Evolutionary conservation across 2,329 filamentous ascomycete genomes (phyloP).

Genomic region (Phialocephala subalpina): DNA sequence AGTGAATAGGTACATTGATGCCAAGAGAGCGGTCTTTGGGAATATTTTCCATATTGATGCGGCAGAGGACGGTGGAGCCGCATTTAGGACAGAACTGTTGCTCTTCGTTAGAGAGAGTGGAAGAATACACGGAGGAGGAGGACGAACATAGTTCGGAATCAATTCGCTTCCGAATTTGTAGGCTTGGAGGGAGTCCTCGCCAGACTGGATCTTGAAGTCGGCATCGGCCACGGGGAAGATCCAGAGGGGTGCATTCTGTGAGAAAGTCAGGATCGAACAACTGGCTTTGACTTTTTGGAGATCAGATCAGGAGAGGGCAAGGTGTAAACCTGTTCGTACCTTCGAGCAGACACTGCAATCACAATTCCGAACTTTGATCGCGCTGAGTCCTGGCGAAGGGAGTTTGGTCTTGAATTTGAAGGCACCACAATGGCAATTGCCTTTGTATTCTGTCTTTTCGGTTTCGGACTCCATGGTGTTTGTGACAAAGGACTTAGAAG

Average conservation of each 20-base stretch:
- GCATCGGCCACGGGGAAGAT: slow-evolving; percentile 40
- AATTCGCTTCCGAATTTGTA: slow-evolving; percentile 54
- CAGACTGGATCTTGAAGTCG: slow-evolving; percentile 54
- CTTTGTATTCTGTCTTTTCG: slow-evolving; percentile 36
- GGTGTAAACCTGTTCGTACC: slow-evolving; percentile 6
- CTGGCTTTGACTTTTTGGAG: not conserved
- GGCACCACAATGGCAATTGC: slow-evolving; percentile 64
- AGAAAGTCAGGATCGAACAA: not conserved
- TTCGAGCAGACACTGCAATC: slow-evolving; percentile 70
- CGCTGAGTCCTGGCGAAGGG: slow-evolving; percentile 46
- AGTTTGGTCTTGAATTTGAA: slow-evolving; percentile 65
- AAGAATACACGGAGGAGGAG: slow-evolving; percentile 29
- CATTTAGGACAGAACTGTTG: slow-evolving; percentile 59
- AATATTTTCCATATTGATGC: slow-evolving; percentile 37
- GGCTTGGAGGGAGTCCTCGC: slow-evolving; percentile 49
- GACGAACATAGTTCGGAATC: slow-evolving; percentile 49
- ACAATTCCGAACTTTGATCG: slow-evolving; percentile 55
- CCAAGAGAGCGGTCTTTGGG: slow-evolving; percentile 39
- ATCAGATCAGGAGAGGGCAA: not conserved
- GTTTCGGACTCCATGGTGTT: too few relatives aligned
- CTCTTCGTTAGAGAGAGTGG: not conserved
- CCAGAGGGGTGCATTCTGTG: slow-evolving; percentile 46
- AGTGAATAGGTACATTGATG: slow-evolving; percentile 50
- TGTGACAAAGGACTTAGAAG: too few relatives aligned
- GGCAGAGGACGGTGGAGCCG: slow-evolving; percentile 51